phyloP scores from a whole-genome alignment of 768 basidiomycete species.

The Ephemerocybe angulata region DNA sequence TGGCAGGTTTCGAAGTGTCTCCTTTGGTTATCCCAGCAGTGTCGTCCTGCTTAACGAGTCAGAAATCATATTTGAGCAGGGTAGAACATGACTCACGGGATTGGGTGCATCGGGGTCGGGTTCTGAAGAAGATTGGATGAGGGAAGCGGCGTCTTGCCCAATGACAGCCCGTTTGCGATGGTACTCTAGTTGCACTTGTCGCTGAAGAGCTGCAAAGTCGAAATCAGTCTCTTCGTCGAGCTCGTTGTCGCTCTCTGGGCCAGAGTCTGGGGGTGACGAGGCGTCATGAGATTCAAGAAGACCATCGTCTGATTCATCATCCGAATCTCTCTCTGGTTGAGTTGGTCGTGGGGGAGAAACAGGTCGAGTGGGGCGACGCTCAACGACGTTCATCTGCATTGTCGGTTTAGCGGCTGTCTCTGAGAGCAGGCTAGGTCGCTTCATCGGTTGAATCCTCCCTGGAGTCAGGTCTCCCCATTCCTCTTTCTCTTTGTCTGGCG shows the following conservation, averaged over 20 bases:
- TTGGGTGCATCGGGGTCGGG: constrained; percentile 33
- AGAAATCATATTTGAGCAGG: background rate
- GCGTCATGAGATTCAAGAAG: constrained; percentile 15
- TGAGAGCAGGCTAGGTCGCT: constrained; percentile 34
- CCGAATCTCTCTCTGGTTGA: constrained; percentile 47
- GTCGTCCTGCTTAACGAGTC: constrained; percentile 31
- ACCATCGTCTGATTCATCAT: constrained; percentile 57
- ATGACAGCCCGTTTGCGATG: constrained; percentile 56
- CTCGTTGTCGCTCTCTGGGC: background rate
- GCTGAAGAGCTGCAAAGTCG: constrained; percentile 63
- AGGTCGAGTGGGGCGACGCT: constrained; percentile 36
- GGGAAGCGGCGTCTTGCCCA: constrained; percentile 48
- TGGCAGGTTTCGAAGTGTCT: constrained; percentile 41
- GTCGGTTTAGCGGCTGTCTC: constrained; percentile 39
- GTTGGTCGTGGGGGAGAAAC: constrained; percentile 17
- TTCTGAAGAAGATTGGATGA: constrained; percentile 45
- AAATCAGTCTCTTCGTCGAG: constrained; percentile 51
- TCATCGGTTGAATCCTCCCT: constrained; percentile 41
- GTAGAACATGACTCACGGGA: constrained; percentile 26
- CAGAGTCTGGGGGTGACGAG: background rate
- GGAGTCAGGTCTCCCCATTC: constrained; percentile 57
- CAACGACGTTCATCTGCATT: constrained; percentile 69
- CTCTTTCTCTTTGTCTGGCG: constrained; percentile 13
- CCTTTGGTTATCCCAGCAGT: constrained; percentile 40
- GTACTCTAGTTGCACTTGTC: constrained; percentile 73